phyloP scores from a whole-genome alignment of 2,329 filamentous ascomycete species.

The Cytospora piceicola region DNA sequence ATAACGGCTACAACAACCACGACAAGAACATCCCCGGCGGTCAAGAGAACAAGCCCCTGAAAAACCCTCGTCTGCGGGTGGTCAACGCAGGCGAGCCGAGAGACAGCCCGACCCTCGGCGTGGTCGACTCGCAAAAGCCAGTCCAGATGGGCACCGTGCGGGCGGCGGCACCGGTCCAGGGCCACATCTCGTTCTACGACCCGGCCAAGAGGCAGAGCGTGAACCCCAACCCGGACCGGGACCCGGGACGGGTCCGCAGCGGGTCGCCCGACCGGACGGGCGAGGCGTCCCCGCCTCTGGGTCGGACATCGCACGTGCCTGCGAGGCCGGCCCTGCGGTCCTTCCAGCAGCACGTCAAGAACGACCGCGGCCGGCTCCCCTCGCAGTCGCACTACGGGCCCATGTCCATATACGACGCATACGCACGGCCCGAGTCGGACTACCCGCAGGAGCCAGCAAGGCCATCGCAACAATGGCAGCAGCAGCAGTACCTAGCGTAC shows the following conservation, averaged over 20 bases:
- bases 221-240: conserved; percentile 27
- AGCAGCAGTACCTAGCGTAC: neutral
- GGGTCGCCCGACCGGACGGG: conserved; percentile 26
- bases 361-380: conserved; percentile 22
- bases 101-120: conserved; percentile 47
- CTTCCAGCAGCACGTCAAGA: conserved; percentile 24
- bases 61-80: conserved; percentile 9
- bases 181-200: conserved; percentile 12
- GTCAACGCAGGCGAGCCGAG: conserved; percentile 11
- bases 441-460: neutral
- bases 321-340: conserved; percentile 16
- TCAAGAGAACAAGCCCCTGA: neutral
- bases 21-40: neutral
- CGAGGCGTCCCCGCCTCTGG: neutral
- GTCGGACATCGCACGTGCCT: conserved; percentile 5
- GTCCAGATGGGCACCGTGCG: conserved; percentile 31
- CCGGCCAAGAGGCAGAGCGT: conserved; percentile 5
- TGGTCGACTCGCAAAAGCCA: conserved; percentile 32
- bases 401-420: conserved; percentile 8
- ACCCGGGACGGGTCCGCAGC: conserved; percentile 27
- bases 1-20: neutral
- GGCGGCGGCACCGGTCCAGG: conserved; percentile 33
- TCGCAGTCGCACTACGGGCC: conserved; percentile 19
- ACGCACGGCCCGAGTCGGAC: conserved; percentile 20
- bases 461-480: conserved; percentile 3